These are phyloP conservation scores for Aspergillus sparsus DNA, from an alignment of 495 filamentous ascomycete species.

Conservation along the genomic window DNA sequence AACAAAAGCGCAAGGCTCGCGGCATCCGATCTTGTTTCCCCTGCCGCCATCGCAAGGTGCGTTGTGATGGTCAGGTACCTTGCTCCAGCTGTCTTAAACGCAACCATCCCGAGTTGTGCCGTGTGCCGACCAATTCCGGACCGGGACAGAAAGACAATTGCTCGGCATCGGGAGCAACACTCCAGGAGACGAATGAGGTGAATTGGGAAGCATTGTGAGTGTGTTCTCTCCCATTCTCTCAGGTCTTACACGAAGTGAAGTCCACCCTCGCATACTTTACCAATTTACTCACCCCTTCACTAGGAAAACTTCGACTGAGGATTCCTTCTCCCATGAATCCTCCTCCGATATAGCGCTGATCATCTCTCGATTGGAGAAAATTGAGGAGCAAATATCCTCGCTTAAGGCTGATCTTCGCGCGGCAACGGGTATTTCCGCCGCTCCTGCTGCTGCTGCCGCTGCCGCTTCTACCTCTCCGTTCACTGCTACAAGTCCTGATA, in stretches of 20 bases:
- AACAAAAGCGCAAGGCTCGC: constrained; percentile 29
- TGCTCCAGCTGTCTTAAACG: constrained; percentile 65
- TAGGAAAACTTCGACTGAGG: not conserved
- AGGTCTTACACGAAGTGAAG: no score
- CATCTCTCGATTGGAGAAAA: constrained; percentile 23
- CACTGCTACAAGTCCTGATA: not conserved
- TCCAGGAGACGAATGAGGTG: not conserved
- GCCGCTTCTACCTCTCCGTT: not conserved
- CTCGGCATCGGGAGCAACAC: not conserved
- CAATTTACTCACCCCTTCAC: not conserved
- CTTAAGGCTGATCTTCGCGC: constrained; percentile 25
- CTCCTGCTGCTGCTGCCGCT: not conserved
- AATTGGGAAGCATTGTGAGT: constrained; percentile 12
- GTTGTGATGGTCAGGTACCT: constrained; percentile 64
- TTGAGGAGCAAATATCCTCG: constrained; percentile 27
- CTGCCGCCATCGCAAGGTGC: constrained; percentile 41
- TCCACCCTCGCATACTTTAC: no score
- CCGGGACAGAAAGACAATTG: not conserved
- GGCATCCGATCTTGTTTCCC: constrained; percentile 35
- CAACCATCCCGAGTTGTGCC: constrained; percentile 60
- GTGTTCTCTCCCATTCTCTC: no score
- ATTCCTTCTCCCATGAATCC: not conserved
- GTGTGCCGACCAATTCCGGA: constrained; percentile 22
- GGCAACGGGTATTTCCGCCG: not conserved
- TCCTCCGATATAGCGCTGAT: constrained; percentile 14